A percentile compares a stretch with the other conserved stretches of the same genome.
Evolutionary conservation across 768 basidiomycete species (phyloP).

Genomic region (Macrolepiota albuminosa): DNA sequence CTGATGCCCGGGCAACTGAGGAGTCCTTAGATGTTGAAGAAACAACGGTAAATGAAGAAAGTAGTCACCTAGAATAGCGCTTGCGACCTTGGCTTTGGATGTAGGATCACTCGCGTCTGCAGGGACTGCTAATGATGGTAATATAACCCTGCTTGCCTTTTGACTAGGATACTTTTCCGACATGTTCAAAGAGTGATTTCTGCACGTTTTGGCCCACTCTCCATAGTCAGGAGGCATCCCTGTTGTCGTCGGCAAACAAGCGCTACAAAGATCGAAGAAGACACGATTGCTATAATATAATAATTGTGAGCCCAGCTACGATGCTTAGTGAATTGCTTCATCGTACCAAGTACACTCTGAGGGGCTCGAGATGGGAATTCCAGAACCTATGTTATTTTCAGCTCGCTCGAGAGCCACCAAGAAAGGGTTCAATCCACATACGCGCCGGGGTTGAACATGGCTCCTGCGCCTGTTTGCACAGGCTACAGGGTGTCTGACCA

Average conservation of each 20-base stretch:
- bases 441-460: slow-evolving; percentile 9
- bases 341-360: slow-evolving; percentile 18
- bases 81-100: neutral
- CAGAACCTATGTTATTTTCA: neutral
- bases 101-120: slow-evolving; percentile 1
- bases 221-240: slow-evolving; percentile 5
- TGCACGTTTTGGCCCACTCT: slow-evolving; percentile 10
- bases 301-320: neutral
- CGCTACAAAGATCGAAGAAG: slow-evolving; percentile 24
- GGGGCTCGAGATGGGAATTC: neutral
- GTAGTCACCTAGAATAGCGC: slow-evolving; percentile 8
- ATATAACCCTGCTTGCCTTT: neutral
- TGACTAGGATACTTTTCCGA: slow-evolving; percentile 7
- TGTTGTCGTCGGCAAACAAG: slow-evolving; percentile 14
- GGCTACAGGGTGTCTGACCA: slow-evolving; percentile 8
- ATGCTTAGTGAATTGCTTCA: neutral
- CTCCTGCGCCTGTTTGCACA: neutral
- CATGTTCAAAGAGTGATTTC: slow-evolving; percentile 8
- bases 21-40: neutral
- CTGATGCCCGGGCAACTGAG: slow-evolving; percentile 1
- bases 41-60: neutral
- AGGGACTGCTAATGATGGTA: slow-evolving; percentile 8
- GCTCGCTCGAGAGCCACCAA: neutral
- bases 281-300: slow-evolving; percentile 23
- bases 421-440: slow-evolving; percentile 1